A percentile compares a stretch with the other conserved stretches of the same genome.
Conservation (phyloP, 371 early-diverging fungal species). For the Mortierella sp. region DNA sequence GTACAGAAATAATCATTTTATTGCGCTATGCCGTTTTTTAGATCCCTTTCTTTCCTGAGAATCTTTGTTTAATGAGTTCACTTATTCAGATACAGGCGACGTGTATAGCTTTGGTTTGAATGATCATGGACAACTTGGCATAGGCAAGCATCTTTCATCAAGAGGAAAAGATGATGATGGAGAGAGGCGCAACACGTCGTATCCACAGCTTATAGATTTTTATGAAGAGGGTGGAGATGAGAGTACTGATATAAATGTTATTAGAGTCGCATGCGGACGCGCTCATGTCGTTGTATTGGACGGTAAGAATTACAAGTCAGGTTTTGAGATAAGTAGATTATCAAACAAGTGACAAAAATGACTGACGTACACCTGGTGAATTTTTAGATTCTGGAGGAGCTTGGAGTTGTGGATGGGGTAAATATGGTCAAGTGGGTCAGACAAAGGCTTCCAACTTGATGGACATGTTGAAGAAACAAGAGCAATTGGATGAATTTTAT, state of each 20-base stretch:
- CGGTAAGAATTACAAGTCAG: conserved; percentile 15
- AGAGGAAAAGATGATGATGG: neutral
- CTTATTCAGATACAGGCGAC: conserved; percentile 35
- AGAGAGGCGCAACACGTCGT: conserved; percentile 30
- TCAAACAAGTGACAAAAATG: neutral
- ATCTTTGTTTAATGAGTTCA: neutral
- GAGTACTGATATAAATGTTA: conserved; percentile 27
- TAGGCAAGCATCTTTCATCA: conserved; percentile 8
- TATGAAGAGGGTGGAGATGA: conserved; percentile 5
- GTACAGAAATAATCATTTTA: conserved; percentile 15
- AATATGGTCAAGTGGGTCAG: conserved; percentile 41
- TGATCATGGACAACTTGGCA: conserved; percentile 50
- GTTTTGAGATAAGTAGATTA: neutral
- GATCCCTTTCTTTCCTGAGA: neutral
- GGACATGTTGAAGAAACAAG: neutral
- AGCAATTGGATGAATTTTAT: conserved; percentile 10
- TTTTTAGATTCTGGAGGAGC: conserved; percentile 27
- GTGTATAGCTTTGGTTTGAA: conserved; percentile 54
- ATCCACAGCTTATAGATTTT: conserved; percentile 53
- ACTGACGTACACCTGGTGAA: neutral
- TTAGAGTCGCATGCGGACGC: conserved; percentile 39
- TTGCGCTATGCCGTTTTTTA: too few relatives aligned
- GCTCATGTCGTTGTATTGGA: conserved; percentile 45
- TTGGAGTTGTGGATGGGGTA: conserved; percentile 55
- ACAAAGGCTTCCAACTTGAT: neutral